Base-by-base conservation (phyloP, 2,329 filamentous ascomycete genomes). In the Diaporthe amygdali region DNA sequence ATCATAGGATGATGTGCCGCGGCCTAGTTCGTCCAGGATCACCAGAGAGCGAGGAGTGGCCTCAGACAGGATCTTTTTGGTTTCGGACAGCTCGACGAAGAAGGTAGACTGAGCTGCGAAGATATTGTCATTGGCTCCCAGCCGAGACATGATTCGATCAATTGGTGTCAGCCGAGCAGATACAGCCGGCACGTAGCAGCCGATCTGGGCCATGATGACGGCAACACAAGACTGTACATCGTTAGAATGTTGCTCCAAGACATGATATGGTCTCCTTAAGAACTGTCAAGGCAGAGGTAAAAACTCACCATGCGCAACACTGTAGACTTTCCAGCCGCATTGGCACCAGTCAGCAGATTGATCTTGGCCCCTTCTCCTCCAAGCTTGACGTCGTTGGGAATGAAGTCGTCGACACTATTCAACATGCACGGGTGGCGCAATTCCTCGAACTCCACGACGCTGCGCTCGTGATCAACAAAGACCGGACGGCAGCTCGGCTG, bases 61-160 rank as follows among this genome's bases (percentile, higher is more conserved):
- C 83, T 98, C 96, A 0, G 94, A 91, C 0, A 99, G 87, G 64
- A 99, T 99, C 86, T 98, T 98, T 85, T 98, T 97, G 0, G 96
- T 99, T 81, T 99, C 96, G 0, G 95, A 95, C 2, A 99, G 86
- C 82, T 99, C 96, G 34, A 99, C 96, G 78, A 99, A 98, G 86
- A 99, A 99, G 2, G 96, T 99, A 17, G 94, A 97, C 81, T 99
- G 96, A 0, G 96, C 94, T 1, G 96, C 96, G 79, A 99, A 98
- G 77, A 99, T 99, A 82, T 98, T 98, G 89, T 99, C 96, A 78
- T 98, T 97, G 59, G 96, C 96, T 12, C 96, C 96, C 0, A 99
- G 90, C 55, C 96, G 94, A 12, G 96, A 98, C 96, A 99, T 99
- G 85, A 99, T 98, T 68, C 96, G 94, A 80, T 99, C 96, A 3